Evolutionary conservation across 1,284 basidiomycete genomes (phyloP), one percentile per base, ranked within the genome.

Genomic region (Earliella scabrosa): DNA sequence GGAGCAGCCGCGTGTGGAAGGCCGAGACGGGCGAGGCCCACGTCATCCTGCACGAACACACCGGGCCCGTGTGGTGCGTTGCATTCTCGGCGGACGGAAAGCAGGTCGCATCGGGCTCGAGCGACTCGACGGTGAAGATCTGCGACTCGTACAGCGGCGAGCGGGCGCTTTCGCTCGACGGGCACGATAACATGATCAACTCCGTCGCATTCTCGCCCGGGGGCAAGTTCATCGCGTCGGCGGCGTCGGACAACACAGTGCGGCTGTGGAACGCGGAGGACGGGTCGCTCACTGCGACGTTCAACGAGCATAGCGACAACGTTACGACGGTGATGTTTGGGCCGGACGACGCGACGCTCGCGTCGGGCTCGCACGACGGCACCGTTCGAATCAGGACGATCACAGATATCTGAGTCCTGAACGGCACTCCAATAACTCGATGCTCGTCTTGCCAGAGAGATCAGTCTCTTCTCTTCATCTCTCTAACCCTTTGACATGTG

Each of bases 151-250:
- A 35, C 48, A 61, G 52, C 6, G 62, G 63, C 31, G 52, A 61
- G 10, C n/a, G 24, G 6, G 34, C 59, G 18, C n/a, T 41, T 5
- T 50, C 43, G 13, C 40, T 68, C 9, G 31, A 54, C 9, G 61
- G 59, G 13, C 63, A 65, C 50, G 24, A 51, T 29, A 51, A 32
- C 35, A 38, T 40, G 27, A 52, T 65, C 26, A 58, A 49, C 23
- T 52, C 59, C 13, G 63, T 66, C 3, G 56, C 57, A 14, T 64
- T 60, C 51, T 66, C 65, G 13, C 52, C 59, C 6, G 62, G 66
- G 44, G 65, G 66, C 18, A 18, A 26, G 16, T 45, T 36, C 18
- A 45, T 63, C 52, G 50, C 54, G 16, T 67, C 61, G 16, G 66
- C 31, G 23, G 64, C 60, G 2, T 32, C 31, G 10, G 68, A 70